Evolutionary conservation across 306 rosid genomes (phyloP).

Genomic region (Fragaria iinumae): DNA sequence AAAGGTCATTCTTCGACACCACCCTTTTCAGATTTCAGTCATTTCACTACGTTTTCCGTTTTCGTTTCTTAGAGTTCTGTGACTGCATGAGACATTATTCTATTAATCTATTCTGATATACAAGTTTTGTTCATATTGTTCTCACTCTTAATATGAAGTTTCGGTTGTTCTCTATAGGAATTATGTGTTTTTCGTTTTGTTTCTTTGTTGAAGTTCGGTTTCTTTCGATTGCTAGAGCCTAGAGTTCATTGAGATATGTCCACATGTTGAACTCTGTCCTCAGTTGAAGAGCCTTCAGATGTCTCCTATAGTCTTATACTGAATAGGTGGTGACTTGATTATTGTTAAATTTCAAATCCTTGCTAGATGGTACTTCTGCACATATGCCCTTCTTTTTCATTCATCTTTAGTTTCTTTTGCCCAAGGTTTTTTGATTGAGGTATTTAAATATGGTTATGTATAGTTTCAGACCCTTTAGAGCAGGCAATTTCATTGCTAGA

Average conservation of each 20-base stretch:
- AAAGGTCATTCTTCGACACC: conserved; percentile 37
- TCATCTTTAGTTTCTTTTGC: background rate
- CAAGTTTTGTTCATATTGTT: background rate
- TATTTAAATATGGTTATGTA: background rate
- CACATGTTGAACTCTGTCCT: background rate
- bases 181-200: too few species aligned
- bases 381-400: background rate
- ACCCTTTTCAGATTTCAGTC: conserved; percentile 1
- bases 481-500: background rate
- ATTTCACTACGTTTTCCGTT: background rate
- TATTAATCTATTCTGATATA: background rate
- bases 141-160: background rate
- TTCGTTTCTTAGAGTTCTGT: background rate
- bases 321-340: background rate
- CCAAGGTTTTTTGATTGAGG: background rate
- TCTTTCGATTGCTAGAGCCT: background rate
- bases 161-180: too few species aligned
- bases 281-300: too few species aligned
- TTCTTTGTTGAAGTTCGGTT: background rate
- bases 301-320: background rate
- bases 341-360: background rate
- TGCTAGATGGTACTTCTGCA: background rate
- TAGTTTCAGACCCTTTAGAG: background rate
- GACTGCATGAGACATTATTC: background rate
- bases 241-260: background rate